These are phyloP conservation scores for Daucus carota DNA, from an alignment of 129 eudicot species.

Conservation along the genomic window DH1_v3.0 NC_030387.2:31577001-31577500, in stretches of 20 bases:
- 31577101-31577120: conserved; percentile 52
- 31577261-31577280: conserved; percentile 72
- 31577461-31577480: too few species aligned
- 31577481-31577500: too few species aligned
- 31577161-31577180: conserved; percentile 79
- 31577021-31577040: conserved; percentile 52
- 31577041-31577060: conserved; percentile 45
- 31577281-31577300: conserved; percentile 51
- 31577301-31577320: conserved; percentile 78
- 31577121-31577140: conserved; percentile 73
- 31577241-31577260: conserved; percentile 81
- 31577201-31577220: conserved; percentile 44
- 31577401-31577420: not conserved
- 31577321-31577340: conserved; percentile 63
- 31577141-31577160: conserved; percentile 22
- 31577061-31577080: conserved; percentile 54
- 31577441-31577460: not conserved
- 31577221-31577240: conserved; percentile 56
- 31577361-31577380: conserved; percentile 6
- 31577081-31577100: conserved; percentile 65
- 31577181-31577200: conserved; percentile 41
- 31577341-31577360: conserved; percentile 20
- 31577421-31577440: not conserved
- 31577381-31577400: not conserved
- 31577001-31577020: conserved; percentile 49